Percentiles rank a stretch among this genome's conserved stretches.
These are phyloP conservation scores for Steccherinum ochraceum DNA, from an alignment of 768 basidiomycete species.

Conservation along the genomic window DNA sequence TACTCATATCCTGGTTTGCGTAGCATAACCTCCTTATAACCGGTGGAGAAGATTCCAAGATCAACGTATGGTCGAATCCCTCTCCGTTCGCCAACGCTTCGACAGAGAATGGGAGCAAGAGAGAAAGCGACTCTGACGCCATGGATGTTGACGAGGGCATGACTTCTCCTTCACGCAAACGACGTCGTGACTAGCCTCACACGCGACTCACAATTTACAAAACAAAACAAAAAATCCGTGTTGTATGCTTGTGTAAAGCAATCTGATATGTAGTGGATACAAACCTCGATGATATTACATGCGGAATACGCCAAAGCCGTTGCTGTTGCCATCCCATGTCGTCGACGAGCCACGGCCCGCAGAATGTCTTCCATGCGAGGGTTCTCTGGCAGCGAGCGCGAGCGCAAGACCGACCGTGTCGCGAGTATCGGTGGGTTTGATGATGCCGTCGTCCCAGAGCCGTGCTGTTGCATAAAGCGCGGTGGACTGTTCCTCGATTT, in stretches of 20 bases:
- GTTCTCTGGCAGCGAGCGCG: slow-evolving; percentile 59
- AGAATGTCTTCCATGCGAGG: slow-evolving; percentile 11
- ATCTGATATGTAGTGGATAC: background rate
- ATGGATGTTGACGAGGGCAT: slow-evolving; percentile 21
- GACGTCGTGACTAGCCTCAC: slow-evolving; percentile 12
- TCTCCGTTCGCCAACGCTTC: slow-evolving; percentile 4
- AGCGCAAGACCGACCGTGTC: slow-evolving; percentile 86
- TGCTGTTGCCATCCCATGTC: slow-evolving; percentile 67
- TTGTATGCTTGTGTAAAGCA: too few species aligned
- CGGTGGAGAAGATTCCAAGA: slow-evolving; percentile 28
- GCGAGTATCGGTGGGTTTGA: slow-evolving; percentile 82
- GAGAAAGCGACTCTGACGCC: slow-evolving; percentile 11
- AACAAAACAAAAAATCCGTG: too few species aligned
- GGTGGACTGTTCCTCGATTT: slow-evolving; percentile 86
- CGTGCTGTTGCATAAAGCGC: slow-evolving; percentile 86
- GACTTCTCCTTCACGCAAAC: slow-evolving; percentile 13
- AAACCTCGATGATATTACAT: slow-evolving; percentile 46
- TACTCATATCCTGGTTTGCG: background rate
- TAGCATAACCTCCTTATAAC: slow-evolving; percentile 28
- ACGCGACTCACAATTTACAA: too few species aligned
- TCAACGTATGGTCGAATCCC: slow-evolving; percentile 25
- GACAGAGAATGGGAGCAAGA: slow-evolving; percentile 3
- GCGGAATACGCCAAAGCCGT: slow-evolving; percentile 85
- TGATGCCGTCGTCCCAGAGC: slow-evolving; percentile 93
- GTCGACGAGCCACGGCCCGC: slow-evolving; percentile 22